Evolutionary conservation across 768 basidiomycete genomes (phyloP).

Genomic region (Russula ochroleuca): DNA sequence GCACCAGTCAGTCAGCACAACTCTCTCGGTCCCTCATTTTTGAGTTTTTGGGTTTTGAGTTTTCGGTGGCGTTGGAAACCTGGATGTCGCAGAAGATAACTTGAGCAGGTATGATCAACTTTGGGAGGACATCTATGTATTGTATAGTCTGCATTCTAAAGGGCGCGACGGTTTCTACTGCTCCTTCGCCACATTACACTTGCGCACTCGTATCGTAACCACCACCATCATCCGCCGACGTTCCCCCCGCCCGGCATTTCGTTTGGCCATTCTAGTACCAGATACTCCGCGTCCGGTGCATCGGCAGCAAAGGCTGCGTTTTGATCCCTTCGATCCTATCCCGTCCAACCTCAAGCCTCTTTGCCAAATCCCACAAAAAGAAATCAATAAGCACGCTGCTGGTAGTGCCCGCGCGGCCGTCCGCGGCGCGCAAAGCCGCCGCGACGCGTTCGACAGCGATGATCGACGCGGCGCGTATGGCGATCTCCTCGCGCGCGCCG

Average conservation of each 20-base stretch:
- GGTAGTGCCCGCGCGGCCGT: constrained; percentile 37
- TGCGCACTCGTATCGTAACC: too few relatives aligned
- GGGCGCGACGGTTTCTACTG: too few relatives aligned
- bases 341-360: constrained; percentile 60
- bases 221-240: too few relatives aligned
- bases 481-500: constrained; percentile 68
- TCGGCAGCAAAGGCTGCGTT: constrained; percentile 53
- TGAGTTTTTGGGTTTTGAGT: too few relatives aligned
- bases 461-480: constrained; percentile 75
- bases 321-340: constrained; percentile 57
- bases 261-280: constrained; percentile 81
- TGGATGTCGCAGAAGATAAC: too few relatives aligned
- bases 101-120: too few relatives aligned
- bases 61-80: too few relatives aligned
- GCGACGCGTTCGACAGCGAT: constrained; percentile 72
- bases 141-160: too few relatives aligned
- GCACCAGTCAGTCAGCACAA: too few relatives aligned
- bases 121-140: too few relatives aligned
- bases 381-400: constrained; percentile 87
- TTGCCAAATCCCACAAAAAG: constrained; percentile 86
- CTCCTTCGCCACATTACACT: too few relatives aligned
- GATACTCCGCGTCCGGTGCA: constrained; percentile 76
- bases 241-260: too few relatives aligned
- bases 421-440: constrained; percentile 37
- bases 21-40: neutral